These are phyloP conservation scores for Aspergillus transmontanensis DNA, from an alignment of 2,329 filamentous ascomycete genomes.

Conservation along the genomic window DNA sequence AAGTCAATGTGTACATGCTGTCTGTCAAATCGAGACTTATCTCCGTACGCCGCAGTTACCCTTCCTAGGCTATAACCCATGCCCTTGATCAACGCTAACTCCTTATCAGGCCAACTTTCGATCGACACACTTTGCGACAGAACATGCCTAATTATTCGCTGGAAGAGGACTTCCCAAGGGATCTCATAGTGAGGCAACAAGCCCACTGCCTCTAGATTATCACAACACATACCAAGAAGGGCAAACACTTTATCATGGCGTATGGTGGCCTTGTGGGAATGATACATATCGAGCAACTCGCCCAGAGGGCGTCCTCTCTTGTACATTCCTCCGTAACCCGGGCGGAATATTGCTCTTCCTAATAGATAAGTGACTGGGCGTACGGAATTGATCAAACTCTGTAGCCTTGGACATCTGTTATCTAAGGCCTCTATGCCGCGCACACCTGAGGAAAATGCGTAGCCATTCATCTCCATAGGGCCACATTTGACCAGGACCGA, in stretches of 20 bases:
- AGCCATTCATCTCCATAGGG: not conserved
- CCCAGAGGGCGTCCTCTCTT: not conserved
- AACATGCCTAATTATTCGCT: not conserved
- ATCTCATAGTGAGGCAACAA: not conserved
- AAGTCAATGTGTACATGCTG: not conserved
- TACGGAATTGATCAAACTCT: not conserved
- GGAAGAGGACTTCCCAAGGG: not conserved
- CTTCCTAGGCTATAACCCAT: not conserved
- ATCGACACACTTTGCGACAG: not conserved
- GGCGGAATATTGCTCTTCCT: not conserved
- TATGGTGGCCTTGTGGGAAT: not conserved
- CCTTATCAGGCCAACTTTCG: not conserved
- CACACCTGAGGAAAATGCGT: not conserved
- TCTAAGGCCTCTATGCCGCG: not conserved
- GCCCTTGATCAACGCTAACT: not conserved
- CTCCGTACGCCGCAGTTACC: not conserved
- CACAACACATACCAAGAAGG: not conserved
- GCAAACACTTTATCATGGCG: constrained; percentile 4
- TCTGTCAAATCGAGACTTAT: not conserved
- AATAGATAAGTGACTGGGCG: not conserved
- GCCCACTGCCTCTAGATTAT: not conserved
- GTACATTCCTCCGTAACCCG: not conserved
- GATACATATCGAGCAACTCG: constrained; percentile 8
- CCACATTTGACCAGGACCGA: not conserved
- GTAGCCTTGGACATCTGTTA: not conserved